A percentile compares a stretch with the other conserved stretches of the same genome.
phyloP scores from a whole-genome alignment of 371 early-diverging fungal genomes.

The Apophysomyces sp. region DNA sequence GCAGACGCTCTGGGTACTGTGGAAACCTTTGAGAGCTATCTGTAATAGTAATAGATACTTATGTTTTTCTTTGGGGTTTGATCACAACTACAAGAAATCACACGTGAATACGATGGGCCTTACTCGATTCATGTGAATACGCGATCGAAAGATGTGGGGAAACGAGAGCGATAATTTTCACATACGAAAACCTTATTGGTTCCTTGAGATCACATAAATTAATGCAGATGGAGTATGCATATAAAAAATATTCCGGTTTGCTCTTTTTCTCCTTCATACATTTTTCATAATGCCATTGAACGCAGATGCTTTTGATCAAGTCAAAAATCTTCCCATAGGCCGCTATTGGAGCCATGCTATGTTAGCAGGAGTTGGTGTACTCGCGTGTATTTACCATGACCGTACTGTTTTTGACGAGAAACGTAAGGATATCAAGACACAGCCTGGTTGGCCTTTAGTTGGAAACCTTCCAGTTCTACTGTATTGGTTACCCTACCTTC shows the following conservation, averaged over 20 bases:
- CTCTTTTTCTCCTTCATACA: neutral
- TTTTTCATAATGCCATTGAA: neutral
- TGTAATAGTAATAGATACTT: no score
- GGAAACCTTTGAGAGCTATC: no score
- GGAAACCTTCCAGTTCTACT: slow-evolving; percentile 8
- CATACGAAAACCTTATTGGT: neutral
- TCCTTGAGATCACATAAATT: neutral
- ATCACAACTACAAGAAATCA: neutral
- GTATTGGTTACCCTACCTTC: slow-evolving; percentile 3
- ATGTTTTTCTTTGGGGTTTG: neutral
- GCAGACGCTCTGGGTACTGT: no score
- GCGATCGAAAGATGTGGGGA: neutral
- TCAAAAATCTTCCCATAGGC: neutral
- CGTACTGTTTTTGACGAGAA: slow-evolving; percentile 5
- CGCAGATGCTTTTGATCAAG: neutral
- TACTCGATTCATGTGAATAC: neutral
- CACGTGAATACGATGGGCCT: neutral
- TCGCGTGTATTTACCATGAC: slow-evolving; percentile 4
- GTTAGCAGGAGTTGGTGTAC: neutral
- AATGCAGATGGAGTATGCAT: neutral
- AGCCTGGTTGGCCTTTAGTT: slow-evolving; percentile 11
- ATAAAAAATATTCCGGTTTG: neutral
- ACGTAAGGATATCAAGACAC: slow-evolving; percentile 1
- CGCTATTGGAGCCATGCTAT: neutral
- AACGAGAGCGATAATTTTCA: neutral